These are phyloP conservation scores for Acacia crassicarpa DNA, from an alignment of 306 rosid species.

Conservation along the genomic window DNA sequence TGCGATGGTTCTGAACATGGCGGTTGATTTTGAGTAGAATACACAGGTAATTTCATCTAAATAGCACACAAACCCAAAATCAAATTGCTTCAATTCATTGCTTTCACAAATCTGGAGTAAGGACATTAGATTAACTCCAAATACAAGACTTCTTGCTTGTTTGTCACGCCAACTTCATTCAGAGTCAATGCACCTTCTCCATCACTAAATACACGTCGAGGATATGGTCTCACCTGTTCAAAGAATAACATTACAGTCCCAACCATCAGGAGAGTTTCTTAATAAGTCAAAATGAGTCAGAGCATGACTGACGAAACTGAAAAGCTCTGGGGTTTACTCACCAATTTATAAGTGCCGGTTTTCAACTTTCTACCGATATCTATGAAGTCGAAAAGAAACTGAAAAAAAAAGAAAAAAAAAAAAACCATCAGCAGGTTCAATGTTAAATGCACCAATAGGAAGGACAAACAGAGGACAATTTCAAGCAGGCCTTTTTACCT, in stretches of 20 bases:
- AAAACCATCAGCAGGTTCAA: conserved; percentile 33
- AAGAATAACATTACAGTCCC: neutral
- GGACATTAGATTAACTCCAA: conserved; percentile 63
- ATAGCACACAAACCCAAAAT: conserved; percentile 35
- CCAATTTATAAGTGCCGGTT: conserved; percentile 90
- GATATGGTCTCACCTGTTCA: conserved; percentile 90
- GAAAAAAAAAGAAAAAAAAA: conserved; percentile 41
- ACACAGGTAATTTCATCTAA: conserved; percentile 26
- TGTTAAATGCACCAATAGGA: neutral
- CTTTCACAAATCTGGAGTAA: conserved; percentile 38
- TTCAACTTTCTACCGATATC: conserved; percentile 77
- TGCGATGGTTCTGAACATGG: neutral
- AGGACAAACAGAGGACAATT: neutral
- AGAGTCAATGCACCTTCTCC: conserved; percentile 66
- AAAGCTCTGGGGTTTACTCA: conserved; percentile 41
- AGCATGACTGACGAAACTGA: neutral
- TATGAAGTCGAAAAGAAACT: conserved; percentile 85
- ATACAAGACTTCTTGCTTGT: conserved; percentile 82
- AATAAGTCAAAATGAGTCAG: neutral
- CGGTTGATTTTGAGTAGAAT: conserved; percentile 2
- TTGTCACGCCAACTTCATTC: conserved; percentile 75
- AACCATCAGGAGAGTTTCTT: neutral
- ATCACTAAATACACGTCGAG: conserved; percentile 75
- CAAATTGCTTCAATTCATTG: conserved; percentile 1
- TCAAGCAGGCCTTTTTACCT: conserved; percentile 49